These are phyloP conservation scores for Spongospora subterranea DNA, from an alignment of 208 protist species.

Conservation along the genomic window DNA sequence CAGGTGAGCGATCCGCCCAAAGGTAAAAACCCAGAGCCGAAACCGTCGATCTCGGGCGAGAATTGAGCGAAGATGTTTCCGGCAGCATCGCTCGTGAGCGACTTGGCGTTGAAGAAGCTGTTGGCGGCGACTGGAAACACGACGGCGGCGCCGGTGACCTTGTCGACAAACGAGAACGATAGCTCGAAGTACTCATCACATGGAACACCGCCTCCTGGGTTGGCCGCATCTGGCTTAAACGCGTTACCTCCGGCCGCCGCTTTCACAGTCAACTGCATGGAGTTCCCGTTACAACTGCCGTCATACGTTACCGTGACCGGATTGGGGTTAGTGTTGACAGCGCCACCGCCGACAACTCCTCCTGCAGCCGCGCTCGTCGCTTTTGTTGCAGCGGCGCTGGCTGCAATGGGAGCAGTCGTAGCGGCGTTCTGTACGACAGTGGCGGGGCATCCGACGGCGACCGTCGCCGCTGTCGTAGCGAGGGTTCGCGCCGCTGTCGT, in stretches of 20 bases:
- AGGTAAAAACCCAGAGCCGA: not conserved
- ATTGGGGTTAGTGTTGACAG: too few relatives aligned
- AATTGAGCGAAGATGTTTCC: not conserved
- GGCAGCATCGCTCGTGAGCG: not conserved
- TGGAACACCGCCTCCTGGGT: not conserved
- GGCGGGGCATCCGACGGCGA: too few relatives aligned
- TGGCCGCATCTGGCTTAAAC: not conserved
- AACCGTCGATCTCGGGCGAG: not conserved
- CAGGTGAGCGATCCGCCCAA: not conserved
- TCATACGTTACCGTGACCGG: not conserved
- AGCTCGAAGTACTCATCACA: slow-evolving; percentile 13
- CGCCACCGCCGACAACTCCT: too few relatives aligned
- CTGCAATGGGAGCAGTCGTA: too few relatives aligned
- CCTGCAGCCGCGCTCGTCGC: too few relatives aligned
- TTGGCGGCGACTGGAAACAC: not conserved
- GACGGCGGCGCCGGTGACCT: not conserved
- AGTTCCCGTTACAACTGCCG: not conserved
- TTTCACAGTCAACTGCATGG: not conserved
- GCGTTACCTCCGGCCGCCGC: not conserved
- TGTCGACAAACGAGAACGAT: slow-evolving; percentile 12
- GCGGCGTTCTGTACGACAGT: too few relatives aligned
- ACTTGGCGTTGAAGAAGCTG: slow-evolving; percentile 20
- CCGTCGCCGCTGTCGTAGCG: not conserved
- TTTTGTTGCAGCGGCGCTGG: too few relatives aligned
- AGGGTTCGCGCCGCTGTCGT: not conserved